phyloP scores from a whole-genome alignment of 352 stramenopile genomes.

The Pilasporangium apinafurcum region DNA sequence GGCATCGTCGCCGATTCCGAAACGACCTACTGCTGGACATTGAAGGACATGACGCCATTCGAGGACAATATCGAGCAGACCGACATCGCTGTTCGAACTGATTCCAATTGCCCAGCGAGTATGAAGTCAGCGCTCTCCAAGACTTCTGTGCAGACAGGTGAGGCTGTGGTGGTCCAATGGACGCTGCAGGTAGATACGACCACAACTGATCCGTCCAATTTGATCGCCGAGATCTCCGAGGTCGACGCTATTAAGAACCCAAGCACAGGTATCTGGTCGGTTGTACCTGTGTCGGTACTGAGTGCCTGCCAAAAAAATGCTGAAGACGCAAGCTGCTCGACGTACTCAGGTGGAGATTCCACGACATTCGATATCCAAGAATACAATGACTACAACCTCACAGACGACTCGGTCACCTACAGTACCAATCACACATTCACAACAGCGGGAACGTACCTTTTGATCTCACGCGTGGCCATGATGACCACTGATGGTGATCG shows the following conservation, averaged over 20 bases:
- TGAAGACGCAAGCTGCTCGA: slow-evolving; percentile 49
- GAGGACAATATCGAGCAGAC: slow-evolving; percentile 41
- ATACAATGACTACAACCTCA: slow-evolving; percentile 60
- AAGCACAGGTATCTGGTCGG: slow-evolving; percentile 40
- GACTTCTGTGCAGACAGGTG: slow-evolving; percentile 32
- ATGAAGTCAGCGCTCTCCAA: slow-evolving; percentile 61
- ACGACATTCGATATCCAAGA: slow-evolving; percentile 46
- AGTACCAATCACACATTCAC: slow-evolving; percentile 48
- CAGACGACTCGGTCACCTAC: slow-evolving; percentile 42
- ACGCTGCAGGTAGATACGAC: slow-evolving; percentile 52
- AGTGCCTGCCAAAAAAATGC: slow-evolving; percentile 53
- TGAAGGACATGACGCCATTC: slow-evolving; percentile 48
- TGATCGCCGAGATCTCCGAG: slow-evolving; percentile 64
- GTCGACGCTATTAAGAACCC: slow-evolving; percentile 47
- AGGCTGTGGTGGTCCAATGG: slow-evolving; percentile 53
- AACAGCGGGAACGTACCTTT: slow-evolving; percentile 49
- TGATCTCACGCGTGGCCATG: slow-evolving; percentile 70
- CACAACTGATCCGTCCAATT: slow-evolving; percentile 34
- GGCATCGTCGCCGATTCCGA: slow-evolving; percentile 49
- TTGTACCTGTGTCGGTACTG: slow-evolving; percentile 69
- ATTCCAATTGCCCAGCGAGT: slow-evolving; percentile 48
- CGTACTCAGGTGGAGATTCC: slow-evolving; percentile 50
- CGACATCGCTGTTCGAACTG: slow-evolving; percentile 58
- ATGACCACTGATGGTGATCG: slow-evolving; percentile 61
- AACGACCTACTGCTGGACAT: slow-evolving; percentile 74